These are phyloP conservation scores for Auriscalpium microsporum DNA, from an alignment of 768 basidiomycete genomes.

Conservation along the genomic window DNA sequence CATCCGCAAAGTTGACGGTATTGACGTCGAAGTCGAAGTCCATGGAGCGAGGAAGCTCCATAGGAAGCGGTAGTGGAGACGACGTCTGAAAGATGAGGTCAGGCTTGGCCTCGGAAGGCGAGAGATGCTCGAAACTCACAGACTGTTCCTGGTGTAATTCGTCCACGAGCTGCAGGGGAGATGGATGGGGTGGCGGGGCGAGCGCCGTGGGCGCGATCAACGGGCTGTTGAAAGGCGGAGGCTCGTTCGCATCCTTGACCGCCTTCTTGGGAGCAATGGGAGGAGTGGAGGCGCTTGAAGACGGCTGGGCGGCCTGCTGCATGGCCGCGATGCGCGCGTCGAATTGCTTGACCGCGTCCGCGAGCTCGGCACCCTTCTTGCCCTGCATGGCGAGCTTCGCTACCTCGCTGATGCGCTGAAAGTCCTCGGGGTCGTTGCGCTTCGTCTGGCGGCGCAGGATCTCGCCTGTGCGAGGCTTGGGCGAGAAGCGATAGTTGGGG, in stretches of 20 bases:
- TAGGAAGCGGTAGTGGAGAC: too few species aligned
- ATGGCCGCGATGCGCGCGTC: background rate
- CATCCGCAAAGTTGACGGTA: too few species aligned
- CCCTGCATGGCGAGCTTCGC: constrained; percentile 7
- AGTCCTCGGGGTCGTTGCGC: constrained; percentile 9
- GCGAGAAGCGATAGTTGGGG: constrained; percentile 18
- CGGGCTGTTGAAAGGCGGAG: background rate
- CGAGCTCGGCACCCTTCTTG: constrained; percentile 4
- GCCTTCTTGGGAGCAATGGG: background rate
- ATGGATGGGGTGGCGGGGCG: background rate
- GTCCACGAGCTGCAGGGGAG: too few species aligned
- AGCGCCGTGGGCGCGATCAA: background rate
- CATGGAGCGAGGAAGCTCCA: too few species aligned
- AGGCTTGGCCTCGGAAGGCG: too few species aligned
- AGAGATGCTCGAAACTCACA: too few species aligned
- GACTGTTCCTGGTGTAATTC: too few species aligned
- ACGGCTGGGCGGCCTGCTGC: background rate
- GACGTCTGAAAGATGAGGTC: too few species aligned
- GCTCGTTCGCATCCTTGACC: background rate
- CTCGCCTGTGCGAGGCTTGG: constrained; percentile 3
- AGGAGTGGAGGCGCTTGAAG: background rate
- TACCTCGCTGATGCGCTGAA: constrained; percentile 6
- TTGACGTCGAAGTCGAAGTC: too few species aligned
- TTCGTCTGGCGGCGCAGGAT: constrained; percentile 6
- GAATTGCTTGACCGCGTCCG: background rate